Evolutionary conservation across 176 grass and related monocot species (phyloP).

Genomic region (Zea mays): DNA sequence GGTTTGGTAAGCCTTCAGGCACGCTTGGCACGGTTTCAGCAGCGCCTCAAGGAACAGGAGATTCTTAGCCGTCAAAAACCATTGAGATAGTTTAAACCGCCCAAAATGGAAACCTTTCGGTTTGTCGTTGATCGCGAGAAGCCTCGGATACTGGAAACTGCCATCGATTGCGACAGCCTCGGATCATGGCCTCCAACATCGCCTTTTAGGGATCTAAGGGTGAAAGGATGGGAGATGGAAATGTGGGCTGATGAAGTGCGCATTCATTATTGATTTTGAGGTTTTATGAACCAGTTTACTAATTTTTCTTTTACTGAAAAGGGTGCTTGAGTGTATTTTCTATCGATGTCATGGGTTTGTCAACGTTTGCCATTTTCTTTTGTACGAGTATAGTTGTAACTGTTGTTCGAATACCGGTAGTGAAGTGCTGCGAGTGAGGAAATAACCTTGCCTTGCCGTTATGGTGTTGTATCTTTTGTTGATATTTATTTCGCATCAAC

Average conservation of each 20-base stretch:
- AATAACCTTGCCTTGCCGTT: slow-evolving; percentile 5
- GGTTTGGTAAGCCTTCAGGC: slow-evolving; percentile 95
- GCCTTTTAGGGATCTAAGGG: neutral
- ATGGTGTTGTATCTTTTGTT: slow-evolving; percentile 52
- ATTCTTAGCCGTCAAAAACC: slow-evolving; percentile 83
- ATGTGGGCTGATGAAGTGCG: neutral
- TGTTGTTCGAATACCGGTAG: slow-evolving; percentile 38
- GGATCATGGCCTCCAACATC: neutral
- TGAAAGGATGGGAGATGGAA: neutral
- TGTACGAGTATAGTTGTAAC: slow-evolving; percentile 40
- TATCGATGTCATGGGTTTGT: slow-evolving; percentile 35
- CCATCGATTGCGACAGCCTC: too few relatives aligned
- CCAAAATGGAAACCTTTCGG: neutral
- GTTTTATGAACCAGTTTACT: neutral
- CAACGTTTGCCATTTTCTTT: slow-evolving; percentile 27
- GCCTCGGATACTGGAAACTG: neutral
- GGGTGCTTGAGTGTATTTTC: slow-evolving; percentile 45
- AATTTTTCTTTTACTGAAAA: neutral
- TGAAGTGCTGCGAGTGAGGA: slow-evolving; percentile 22
- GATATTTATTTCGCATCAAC: slow-evolving; percentile 44
- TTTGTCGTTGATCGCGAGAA: neutral
- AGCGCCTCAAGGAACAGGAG: slow-evolving; percentile 96
- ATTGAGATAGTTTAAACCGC: slow-evolving; percentile 37
- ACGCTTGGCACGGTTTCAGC: slow-evolving; percentile 83
- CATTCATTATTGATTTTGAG: neutral